These are phyloP conservation scores for Lentinula boryana DNA, from an alignment of 768 basidiomycete species.

Conservation along the genomic window DNA sequence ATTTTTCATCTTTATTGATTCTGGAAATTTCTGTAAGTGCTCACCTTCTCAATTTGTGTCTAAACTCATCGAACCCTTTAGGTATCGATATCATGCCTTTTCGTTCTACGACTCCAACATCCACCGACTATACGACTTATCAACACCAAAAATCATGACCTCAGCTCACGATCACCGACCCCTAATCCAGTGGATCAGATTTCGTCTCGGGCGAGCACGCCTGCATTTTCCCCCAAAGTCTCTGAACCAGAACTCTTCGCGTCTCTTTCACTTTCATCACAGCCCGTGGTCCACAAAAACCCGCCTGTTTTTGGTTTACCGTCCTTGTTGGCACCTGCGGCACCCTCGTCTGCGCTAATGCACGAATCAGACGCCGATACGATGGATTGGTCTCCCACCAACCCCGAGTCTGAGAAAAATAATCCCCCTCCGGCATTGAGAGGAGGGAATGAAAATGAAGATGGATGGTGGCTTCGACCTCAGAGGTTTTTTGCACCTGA, in stretches of 20 bases:
- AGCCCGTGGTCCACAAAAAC: constrained; percentile 41
- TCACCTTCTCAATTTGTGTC: not conserved
- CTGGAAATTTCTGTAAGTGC: constrained; percentile 54
- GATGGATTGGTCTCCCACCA: constrained; percentile 70
- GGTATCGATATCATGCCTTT: constrained; percentile 47
- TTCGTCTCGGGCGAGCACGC: constrained; percentile 17
- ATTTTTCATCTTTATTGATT: constrained; percentile 37
- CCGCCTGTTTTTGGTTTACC: constrained; percentile 65
- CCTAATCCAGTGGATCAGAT: constrained; percentile 23
- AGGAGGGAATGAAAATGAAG: constrained; percentile 20
- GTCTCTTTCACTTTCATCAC: constrained; percentile 57
- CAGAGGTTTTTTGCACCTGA: constrained; percentile 77
- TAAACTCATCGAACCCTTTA: constrained; percentile 19
- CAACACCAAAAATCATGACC: constrained; percentile 42
- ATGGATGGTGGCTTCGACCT: constrained; percentile 53
- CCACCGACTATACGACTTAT: constrained; percentile 70
- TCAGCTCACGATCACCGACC: constrained; percentile 31
- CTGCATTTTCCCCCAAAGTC: constrained; percentile 11
- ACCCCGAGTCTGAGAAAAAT: constrained; percentile 14
- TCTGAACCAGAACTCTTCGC: constrained; percentile 56
- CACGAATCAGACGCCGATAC: constrained; percentile 31
- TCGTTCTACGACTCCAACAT: constrained; percentile 55
- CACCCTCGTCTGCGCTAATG: constrained; percentile 16
- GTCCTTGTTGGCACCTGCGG: constrained; percentile 36
- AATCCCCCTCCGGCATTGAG: constrained; percentile 7